Percentiles rank a stretch among this genome's conserved stretches.
phyloP scores from a whole-genome alignment of 139 green algal species.

The Chlamydomonas asymmetrica region DNA sequence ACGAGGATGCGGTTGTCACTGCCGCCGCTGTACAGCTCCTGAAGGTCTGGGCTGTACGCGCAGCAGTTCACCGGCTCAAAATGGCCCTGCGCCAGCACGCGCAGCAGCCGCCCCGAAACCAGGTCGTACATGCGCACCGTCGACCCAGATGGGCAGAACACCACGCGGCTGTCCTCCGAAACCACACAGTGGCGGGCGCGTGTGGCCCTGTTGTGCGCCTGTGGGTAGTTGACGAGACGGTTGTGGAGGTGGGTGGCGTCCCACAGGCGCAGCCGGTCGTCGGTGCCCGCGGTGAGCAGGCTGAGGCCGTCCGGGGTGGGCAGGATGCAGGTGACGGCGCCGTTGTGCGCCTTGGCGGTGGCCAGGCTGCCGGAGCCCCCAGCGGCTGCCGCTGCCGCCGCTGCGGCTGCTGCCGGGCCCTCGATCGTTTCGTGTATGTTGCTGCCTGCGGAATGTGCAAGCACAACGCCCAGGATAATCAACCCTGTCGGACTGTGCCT shows the following conservation, averaged over 20 bases:
- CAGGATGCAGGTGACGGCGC: constrained; percentile 55
- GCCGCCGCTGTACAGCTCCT: constrained; percentile 76
- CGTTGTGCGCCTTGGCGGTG: constrained; percentile 31
- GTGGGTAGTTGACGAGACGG: constrained; percentile 68
- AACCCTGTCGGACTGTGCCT: not conserved
- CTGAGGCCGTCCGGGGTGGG: constrained; percentile 64
- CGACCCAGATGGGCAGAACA: constrained; percentile 78
- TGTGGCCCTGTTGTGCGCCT: constrained; percentile 60
- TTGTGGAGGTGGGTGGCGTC: constrained; percentile 59
- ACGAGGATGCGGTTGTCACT: constrained; percentile 67
- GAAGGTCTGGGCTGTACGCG: constrained; percentile 33
- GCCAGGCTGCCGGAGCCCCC: not conserved
- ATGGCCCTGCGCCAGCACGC: constrained; percentile 51
- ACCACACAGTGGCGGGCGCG: constrained; percentile 62
- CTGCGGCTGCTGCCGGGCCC: constrained; percentile 1
- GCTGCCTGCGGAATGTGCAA: not conserved
- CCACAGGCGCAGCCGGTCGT: constrained; percentile 82
- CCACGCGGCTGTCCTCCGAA: constrained; percentile 50
- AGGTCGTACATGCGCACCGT: constrained; percentile 63
- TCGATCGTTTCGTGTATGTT: constrained; percentile 1
- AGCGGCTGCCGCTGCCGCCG: not conserved
- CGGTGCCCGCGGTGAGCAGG: constrained; percentile 71
- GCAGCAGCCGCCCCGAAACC: constrained; percentile 42
- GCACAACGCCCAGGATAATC: not conserved
- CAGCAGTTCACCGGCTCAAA: constrained; percentile 58